Percentiles rank a stretch among this genome's conserved stretches.
Evolutionary conservation across 2,329 filamentous ascomycete species (phyloP).

Genomic region (Neofusicoccum laricinum): DNA sequence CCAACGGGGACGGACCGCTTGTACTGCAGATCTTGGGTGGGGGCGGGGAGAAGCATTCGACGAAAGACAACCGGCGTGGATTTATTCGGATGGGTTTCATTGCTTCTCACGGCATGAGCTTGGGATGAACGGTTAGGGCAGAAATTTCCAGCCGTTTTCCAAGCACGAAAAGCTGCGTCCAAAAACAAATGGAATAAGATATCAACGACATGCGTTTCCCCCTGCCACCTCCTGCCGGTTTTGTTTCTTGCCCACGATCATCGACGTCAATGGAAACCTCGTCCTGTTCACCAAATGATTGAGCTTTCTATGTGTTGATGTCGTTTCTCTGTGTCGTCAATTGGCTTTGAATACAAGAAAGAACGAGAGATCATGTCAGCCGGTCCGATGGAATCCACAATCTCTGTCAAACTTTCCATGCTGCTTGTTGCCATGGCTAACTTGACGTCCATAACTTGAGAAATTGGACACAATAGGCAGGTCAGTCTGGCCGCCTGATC

Average conservation of each 20-base stretch:
- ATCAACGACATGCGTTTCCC: neutral
- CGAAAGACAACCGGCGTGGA: slow-evolving; percentile 14
- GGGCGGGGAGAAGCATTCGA: slow-evolving; percentile 10
- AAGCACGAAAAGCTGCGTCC: slow-evolving; percentile 10
- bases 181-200: slow-evolving; percentile 13
- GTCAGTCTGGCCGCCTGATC: too few relatives aligned
- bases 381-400: neutral
- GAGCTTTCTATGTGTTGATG: too few relatives aligned
- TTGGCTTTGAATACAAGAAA: too few relatives aligned
- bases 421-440: too few relatives aligned
- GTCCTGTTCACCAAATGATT: too few relatives aligned
- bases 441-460: too few relatives aligned
- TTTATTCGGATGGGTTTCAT: slow-evolving; percentile 15
- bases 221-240: neutral
- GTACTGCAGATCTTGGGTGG: neutral
- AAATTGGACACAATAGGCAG: too few relatives aligned
- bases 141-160: slow-evolving; percentile 7
- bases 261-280: too few relatives aligned
- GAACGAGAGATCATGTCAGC: too few relatives aligned
- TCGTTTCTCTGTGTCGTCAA: too few relatives aligned
- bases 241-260: too few relatives aligned
- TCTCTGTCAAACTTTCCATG: neutral
- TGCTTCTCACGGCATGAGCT: slow-evolving; percentile 14
- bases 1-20: neutral
- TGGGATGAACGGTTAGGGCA: slow-evolving; percentile 14